These are phyloP conservation scores for Heliocybe sulcata DNA, from an alignment of 1,284 basidiomycete species.

Conservation along the genomic window DNA sequence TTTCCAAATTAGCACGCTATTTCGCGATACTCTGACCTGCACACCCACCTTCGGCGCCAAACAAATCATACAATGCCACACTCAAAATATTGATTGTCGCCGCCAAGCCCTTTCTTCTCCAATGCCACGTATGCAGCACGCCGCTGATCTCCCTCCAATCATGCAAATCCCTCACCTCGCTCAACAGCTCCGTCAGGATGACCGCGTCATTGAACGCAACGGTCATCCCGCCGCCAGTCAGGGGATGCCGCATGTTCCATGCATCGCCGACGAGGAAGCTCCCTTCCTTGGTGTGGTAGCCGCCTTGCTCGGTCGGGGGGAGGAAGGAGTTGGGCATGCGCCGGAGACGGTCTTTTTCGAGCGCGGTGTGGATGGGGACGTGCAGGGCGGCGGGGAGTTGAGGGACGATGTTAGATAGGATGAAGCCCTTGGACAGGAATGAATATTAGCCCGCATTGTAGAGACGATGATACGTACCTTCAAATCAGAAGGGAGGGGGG, in stretches of 20 bases:
- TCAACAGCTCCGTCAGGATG: constrained; percentile 59
- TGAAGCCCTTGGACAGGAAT: constrained; percentile 43
- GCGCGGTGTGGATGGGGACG: constrained; percentile 49
- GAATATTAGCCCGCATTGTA: too few relatives aligned
- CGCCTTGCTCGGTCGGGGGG: constrained; percentile 78
- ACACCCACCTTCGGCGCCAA: constrained; percentile 76
- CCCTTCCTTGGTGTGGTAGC: constrained; percentile 51
- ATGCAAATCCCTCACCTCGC: constrained; percentile 36
- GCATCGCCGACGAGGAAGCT: constrained; percentile 90
- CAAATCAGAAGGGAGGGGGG: constrained; percentile 78
- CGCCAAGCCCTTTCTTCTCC: constrained; percentile 74
- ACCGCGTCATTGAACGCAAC: constrained; percentile 86
- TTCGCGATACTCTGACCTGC: too few relatives aligned
- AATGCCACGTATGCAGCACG: constrained; percentile 72
- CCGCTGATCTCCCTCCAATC: constrained; percentile 61
- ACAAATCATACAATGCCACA: constrained; percentile 87
- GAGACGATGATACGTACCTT: constrained; percentile 42
- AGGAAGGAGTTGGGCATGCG: constrained; percentile 97
- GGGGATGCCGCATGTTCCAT: constrained; percentile 98
- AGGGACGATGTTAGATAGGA: constrained; percentile 68
- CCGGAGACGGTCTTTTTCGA: constrained; percentile 69
- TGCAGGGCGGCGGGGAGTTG: constrained; percentile 73
- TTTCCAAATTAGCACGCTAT: constrained; percentile 7
- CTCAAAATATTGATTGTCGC: constrained; percentile 88
- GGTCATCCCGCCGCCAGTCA: constrained; percentile 97